These are phyloP conservation scores for Sonneratia alba DNA, from an alignment of 345 rosid genomes.

Conservation along the genomic window DNA sequence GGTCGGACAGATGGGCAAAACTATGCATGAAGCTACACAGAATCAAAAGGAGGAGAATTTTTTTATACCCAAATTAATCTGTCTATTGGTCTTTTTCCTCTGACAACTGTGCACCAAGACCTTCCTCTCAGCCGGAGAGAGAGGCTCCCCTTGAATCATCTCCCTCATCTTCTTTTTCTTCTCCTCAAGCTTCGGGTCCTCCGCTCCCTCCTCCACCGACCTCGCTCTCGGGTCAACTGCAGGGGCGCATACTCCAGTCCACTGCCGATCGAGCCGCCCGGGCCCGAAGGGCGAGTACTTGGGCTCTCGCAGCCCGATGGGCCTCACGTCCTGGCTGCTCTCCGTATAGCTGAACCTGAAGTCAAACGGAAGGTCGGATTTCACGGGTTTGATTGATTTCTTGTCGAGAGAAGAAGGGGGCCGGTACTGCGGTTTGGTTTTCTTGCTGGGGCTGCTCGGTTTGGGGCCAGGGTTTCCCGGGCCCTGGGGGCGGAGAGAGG, in stretches of 20 bases:
- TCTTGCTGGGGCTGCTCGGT: slow-evolving; percentile 17
- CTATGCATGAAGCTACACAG: not conserved
- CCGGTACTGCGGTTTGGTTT: slow-evolving; percentile 59
- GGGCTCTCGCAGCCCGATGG: slow-evolving; percentile 88
- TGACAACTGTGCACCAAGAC: slow-evolving; percentile 60
- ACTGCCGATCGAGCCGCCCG: slow-evolving; percentile 53
- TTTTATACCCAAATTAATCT: slow-evolving; percentile 54
- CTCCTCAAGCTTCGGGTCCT: slow-evolving; percentile 60
- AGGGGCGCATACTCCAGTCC: slow-evolving; percentile 94
- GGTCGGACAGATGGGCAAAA: not conserved
- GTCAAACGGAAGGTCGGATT: slow-evolving; percentile 69
- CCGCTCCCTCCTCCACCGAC: slow-evolving; percentile 44
- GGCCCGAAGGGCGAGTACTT: slow-evolving; percentile 96
- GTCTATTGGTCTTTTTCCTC: slow-evolving; percentile 56
- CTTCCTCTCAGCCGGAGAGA: slow-evolving; percentile 70
- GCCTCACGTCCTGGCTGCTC: slow-evolving; percentile 54
- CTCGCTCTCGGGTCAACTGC: slow-evolving; percentile 51
- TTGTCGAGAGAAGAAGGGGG: slow-evolving; percentile 81
- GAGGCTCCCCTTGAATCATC: slow-evolving; percentile 54
- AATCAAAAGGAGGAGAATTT: not conserved
- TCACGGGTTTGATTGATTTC: slow-evolving; percentile 26
- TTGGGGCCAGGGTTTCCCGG: slow-evolving; percentile 13
- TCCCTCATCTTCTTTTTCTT: slow-evolving; percentile 50
- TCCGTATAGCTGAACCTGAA: slow-evolving; percentile 86
- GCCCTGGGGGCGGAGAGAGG: slow-evolving; percentile 31